Percentiles rank a stretch among this genome's conserved stretches.
These are phyloP conservation scores for Vachellia collinsii DNA, from an alignment of 306 rosid genomes.

Conservation along the genomic window DNA sequence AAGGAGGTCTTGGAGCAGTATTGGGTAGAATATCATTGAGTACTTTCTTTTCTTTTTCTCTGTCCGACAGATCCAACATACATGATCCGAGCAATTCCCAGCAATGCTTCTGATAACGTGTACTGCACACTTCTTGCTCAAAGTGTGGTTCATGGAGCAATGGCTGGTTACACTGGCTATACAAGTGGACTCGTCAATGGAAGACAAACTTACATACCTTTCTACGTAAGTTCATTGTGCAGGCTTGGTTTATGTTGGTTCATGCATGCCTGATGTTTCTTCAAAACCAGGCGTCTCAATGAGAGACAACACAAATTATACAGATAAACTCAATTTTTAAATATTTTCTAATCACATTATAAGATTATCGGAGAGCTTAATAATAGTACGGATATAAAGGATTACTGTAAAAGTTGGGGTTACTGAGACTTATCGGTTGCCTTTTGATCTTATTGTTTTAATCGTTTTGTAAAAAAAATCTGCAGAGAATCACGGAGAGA, in stretches of 20 bases:
- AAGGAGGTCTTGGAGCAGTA: no score
- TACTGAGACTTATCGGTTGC: neutral
- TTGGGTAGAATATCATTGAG: neutral
- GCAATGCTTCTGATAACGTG: constrained; percentile 71
- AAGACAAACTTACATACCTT: constrained; percentile 55
- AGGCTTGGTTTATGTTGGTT: constrained; percentile 9
- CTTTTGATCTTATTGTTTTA: neutral
- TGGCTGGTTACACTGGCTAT: constrained; percentile 93
- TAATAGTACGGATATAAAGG: neutral
- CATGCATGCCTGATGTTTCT: neutral
- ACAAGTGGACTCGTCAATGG: constrained; percentile 67
- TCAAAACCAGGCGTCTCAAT: neutral
- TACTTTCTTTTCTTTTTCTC: constrained; percentile 13
- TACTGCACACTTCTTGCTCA: neutral
- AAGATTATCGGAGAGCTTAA: neutral
- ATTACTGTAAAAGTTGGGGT: neutral
- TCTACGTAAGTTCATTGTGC: constrained; percentile 63
- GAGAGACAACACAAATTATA: neutral
- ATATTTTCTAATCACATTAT: no score
- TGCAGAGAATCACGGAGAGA: constrained; percentile 81
- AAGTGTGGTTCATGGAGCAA: constrained; percentile 96
- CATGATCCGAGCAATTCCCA: constrained; percentile 93
- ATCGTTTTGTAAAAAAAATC: neutral
- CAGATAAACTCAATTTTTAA: no score
- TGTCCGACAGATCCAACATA: constrained; percentile 81